Evolutionary conservation across 2,329 filamentous ascomycete species (phyloP), one percentile per base, ranked within the genome.

Genomic region (Botryotinia calthae): DNA sequence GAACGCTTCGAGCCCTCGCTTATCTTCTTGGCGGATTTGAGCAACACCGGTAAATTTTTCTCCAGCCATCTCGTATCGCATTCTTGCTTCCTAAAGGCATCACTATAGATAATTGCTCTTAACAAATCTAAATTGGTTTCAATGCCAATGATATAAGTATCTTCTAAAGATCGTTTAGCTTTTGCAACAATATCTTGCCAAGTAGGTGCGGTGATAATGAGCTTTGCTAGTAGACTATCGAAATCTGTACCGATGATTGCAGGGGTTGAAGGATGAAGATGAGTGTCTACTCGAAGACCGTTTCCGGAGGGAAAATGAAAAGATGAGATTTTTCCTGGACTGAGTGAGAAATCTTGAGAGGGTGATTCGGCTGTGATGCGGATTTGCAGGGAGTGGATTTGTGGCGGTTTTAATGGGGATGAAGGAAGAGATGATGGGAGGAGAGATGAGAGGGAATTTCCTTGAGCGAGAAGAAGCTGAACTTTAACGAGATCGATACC

Each of bases 31-130:
- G 80, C 65, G 77, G 81, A 73, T 81, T 77, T 71, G 25, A 82
- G 76, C 58, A 82, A 63, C 28, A 66, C 74, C 67, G 74, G 76
- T 4, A 90, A 82, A 42, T 85, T 84, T 28, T 77, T 75, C 78
- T 88, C 87, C 1, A 91, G 82, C 89, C 89, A 90, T 76, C 85
- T 84, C 0, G 87, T 90, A 75, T 89, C 85, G 73, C 85, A 86
- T 2, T 75, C 74, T 14, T 86, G 85, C 0, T 79, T 74, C 0
- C 82, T 71, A 75, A 91, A 90, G 59, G 86, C 84, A 1, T 80
- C 75, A 75, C 87, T 85, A 0, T 81, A 80, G 7, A 89, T 80
- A 25, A 90, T 87, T 0, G 85, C 87, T 56, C 84, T 81, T 0
- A 91, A 82, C 1, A 90, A 79, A 66, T 83, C 81, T 25, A 90